phyloP scores from a whole-genome alignment of 2,329 filamentous ascomycete species.

The Chaetomiaceae sp. region DNA sequence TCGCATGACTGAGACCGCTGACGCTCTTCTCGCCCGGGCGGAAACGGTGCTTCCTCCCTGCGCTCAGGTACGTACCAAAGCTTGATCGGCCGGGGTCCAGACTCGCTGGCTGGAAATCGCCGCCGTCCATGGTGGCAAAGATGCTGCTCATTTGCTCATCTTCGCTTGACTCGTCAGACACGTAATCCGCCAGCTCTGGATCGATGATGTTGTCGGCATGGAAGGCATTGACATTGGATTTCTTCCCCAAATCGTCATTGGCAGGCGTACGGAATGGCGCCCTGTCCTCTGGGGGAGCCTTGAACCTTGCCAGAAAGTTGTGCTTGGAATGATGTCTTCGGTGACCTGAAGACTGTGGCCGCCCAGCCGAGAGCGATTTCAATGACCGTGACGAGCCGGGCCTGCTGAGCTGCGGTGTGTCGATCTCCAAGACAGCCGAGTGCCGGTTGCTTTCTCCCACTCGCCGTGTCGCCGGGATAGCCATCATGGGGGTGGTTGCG shows the following conservation, averaged over 20 bases:
- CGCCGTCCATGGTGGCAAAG: conserved; percentile 68
- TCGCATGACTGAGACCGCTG: conserved; percentile 64
- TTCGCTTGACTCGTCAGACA: conserved; percentile 92
- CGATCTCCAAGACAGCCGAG: conserved; percentile 87
- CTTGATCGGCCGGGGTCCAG: conserved; percentile 71
- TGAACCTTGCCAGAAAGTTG: conserved; percentile 74
- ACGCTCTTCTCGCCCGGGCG: conserved; percentile 73
- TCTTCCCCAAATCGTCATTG: conserved; percentile 61
- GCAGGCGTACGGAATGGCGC: conserved; percentile 79
- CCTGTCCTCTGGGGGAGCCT: conserved; percentile 67
- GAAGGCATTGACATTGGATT: conserved; percentile 76
- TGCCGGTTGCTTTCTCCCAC: conserved; percentile 76
- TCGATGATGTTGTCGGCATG: conserved; percentile 99
- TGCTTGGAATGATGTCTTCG: conserved; percentile 85
- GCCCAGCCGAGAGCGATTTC: conserved; percentile 63
- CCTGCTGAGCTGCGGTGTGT: conserved; percentile 74
- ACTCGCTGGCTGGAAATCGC: conserved; percentile 59
- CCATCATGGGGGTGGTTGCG: conserved; percentile 66
- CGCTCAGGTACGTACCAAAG: conserved; percentile 67
- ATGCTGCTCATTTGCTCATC: conserved; percentile 82
- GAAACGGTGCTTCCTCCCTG: conserved; percentile 68
- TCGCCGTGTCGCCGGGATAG: conserved; percentile 61
- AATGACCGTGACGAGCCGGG: conserved; percentile 91
- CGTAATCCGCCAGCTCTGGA: conserved; percentile 87
- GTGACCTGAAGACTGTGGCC: conserved; percentile 75